A percentile compares a stretch with the other conserved stretches of the same genome.
Evolutionary conservation across 805 yeast species (phyloP).

Genomic region (Myxozyma sirexii): DNA sequence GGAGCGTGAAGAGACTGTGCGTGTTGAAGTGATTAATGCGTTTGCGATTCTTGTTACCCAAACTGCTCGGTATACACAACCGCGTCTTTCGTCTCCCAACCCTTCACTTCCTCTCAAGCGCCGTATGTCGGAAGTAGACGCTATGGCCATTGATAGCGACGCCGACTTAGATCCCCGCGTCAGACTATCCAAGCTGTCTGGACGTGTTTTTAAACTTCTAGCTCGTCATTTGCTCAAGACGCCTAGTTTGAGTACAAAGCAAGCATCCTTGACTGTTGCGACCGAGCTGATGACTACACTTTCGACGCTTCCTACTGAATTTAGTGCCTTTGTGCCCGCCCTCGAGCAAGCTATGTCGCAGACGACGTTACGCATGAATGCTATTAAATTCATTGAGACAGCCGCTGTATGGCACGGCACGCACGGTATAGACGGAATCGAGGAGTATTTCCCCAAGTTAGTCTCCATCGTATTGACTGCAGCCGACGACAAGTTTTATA

Average conservation of each 20-base stretch:
- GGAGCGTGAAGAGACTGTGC: slow-evolving; percentile 50
- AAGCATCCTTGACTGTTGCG: slow-evolving; percentile 27
- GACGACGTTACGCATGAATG: slow-evolving; percentile 19
- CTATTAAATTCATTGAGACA: slow-evolving; percentile 15
- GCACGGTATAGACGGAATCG: slow-evolving; percentile 14
- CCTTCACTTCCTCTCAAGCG: slow-evolving; percentile 23
- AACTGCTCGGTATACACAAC: slow-evolving; percentile 2
- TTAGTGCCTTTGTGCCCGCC: slow-evolving; percentile 21
- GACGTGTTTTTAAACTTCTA: slow-evolving; percentile 27
- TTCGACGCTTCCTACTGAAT: slow-evolving; percentile 9
- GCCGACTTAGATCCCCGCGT: slow-evolving; percentile 21
- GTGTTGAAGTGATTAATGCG: slow-evolving; percentile 53
- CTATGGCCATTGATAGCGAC: slow-evolving; percentile 8
- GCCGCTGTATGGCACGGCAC: slow-evolving; percentile 9
- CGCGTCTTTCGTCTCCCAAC: slow-evolving; percentile 14
- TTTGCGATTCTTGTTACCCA: slow-evolving; percentile 46
- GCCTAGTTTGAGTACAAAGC: slow-evolving; percentile 25
- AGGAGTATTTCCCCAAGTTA: slow-evolving; percentile 30
- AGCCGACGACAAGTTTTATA: slow-evolving; percentile 43
- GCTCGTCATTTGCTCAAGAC: slow-evolving; percentile 25
- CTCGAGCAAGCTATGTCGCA: slow-evolving; percentile 18
- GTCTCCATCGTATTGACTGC: slow-evolving; percentile 42
- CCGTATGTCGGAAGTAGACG: slow-evolving; percentile 24
- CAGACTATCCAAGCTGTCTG: slow-evolving; percentile 15
- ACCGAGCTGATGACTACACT: slow-evolving; percentile 22